These are phyloP conservation scores for Pythium insidiosum DNA, from an alignment of 352 stramenopile genomes.

Conservation along the genomic window DNA sequence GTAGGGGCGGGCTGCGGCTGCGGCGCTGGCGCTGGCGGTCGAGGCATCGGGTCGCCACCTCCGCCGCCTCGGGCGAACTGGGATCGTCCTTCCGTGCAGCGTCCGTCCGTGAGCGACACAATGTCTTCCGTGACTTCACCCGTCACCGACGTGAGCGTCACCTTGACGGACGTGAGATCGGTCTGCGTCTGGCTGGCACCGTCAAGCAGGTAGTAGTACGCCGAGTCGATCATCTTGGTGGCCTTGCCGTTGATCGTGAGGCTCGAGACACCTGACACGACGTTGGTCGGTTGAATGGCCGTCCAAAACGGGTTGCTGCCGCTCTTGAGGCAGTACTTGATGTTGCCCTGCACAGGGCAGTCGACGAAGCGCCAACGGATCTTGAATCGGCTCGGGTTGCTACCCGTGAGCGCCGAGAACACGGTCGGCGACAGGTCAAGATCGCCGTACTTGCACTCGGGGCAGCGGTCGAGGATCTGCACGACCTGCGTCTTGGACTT, in stretches of 20 bases:
- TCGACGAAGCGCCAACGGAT: constrained; percentile 67
- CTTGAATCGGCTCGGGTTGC: constrained; percentile 35
- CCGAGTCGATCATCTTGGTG: constrained; percentile 51
- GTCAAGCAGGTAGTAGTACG: constrained; percentile 58
- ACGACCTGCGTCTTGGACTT: constrained; percentile 31
- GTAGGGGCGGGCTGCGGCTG: constrained; percentile 9
- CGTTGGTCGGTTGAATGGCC: constrained; percentile 57
- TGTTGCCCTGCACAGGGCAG: constrained; percentile 37
- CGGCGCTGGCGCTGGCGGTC: constrained; percentile 1
- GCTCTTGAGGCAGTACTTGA: constrained; percentile 65
- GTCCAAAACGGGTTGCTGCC: constrained; percentile 54
- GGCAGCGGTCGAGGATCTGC: constrained; percentile 64
- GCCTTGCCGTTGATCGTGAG: constrained; percentile 49
- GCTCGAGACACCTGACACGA: constrained; percentile 29
- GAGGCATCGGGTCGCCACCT: not conserved
- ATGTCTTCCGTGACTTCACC: constrained; percentile 47
- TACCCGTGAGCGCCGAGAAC: constrained; percentile 61
- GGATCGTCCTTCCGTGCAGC: constrained; percentile 23
- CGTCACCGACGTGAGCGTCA: constrained; percentile 17
- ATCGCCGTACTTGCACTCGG: constrained; percentile 62
- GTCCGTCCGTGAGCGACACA: constrained; percentile 33
- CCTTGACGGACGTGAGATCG: constrained; percentile 41
- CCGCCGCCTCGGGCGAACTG: constrained; percentile 26
- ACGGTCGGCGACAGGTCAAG: constrained; percentile 54
- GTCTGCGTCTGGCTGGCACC: constrained; percentile 15